Conservation (phyloP, 148 eudicot species). For the Nepenthes gracilis region DNA sequence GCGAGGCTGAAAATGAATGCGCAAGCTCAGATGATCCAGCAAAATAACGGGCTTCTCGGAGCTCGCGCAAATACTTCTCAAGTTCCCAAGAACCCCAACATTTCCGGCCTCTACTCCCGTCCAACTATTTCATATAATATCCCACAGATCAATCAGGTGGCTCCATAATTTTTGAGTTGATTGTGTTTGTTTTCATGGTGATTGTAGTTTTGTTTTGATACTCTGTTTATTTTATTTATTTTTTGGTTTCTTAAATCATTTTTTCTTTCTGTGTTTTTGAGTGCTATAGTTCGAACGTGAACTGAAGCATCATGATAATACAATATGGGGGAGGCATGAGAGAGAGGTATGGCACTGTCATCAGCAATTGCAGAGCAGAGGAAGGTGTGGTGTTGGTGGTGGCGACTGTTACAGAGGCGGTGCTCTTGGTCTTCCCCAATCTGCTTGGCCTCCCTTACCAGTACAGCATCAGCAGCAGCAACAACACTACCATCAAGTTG, state of each 20-base stretch:
- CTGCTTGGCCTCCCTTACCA: constrained; percentile 37
- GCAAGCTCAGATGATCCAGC: constrained; percentile 15
- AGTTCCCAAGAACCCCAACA: background rate
- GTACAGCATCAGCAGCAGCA: background rate
- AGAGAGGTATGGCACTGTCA: constrained; percentile 12
- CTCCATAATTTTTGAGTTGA: background rate
- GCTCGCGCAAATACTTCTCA: constrained; percentile 1
- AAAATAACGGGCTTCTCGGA: constrained; percentile 9
- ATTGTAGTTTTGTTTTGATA: background rate
- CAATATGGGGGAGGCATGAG: constrained; percentile 13
- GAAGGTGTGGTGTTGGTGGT: background rate
- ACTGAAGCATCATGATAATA: constrained; percentile 13
- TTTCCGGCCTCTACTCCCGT: background rate
- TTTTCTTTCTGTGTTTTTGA: no score
- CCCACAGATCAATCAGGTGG: constrained; percentile 8
- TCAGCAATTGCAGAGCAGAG: no score
- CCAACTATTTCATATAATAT: constrained; percentile 7
- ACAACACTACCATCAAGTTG: background rate
- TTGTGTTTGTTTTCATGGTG: background rate
- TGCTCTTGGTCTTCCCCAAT: constrained; percentile 18
- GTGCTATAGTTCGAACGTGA: constrained; percentile 11
- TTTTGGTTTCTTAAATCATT: background rate
- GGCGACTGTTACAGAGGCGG: background rate
- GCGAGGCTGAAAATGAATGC: constrained; percentile 35
- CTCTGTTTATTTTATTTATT: no score